Conservation (phyloP, 345 rosid genomes). For the Populus deltoides region DNA sequence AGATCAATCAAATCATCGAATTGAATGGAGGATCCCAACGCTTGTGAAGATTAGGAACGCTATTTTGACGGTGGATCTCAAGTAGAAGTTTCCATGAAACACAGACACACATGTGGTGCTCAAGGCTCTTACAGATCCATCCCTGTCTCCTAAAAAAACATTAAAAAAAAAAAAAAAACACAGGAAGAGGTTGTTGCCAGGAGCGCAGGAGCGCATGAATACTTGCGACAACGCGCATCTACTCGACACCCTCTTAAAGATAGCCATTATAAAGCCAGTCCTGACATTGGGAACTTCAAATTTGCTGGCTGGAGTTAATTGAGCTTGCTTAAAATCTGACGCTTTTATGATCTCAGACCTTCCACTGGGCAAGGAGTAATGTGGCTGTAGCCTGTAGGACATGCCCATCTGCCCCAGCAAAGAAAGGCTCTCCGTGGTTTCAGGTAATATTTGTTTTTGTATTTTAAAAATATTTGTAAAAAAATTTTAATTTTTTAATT, state of each 20-base stretch:
- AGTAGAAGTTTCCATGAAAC: neutral
- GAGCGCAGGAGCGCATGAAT: neutral
- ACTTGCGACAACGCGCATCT: neutral
- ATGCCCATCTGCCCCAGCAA: no score
- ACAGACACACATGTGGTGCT: neutral
- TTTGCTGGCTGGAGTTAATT: neutral
- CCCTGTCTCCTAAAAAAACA: neutral
- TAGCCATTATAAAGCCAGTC: neutral
- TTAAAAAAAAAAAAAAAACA: no score
- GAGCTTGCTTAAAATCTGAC: neutral
- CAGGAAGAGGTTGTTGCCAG: neutral
- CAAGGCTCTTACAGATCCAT: neutral
- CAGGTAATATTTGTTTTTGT: no score
- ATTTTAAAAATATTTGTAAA: no score
- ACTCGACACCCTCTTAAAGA: neutral
- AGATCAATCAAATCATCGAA: neutral
- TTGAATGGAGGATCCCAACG: neutral
- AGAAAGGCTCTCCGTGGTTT: no score
- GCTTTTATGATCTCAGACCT: neutral
- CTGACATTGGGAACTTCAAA: neutral
- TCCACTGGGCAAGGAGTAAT: neutral
- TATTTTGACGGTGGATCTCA: constrained; percentile 5
- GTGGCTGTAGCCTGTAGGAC: no score
- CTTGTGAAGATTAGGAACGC: neutral
- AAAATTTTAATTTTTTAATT: no score